Base-by-base conservation (phyloP, 2,329 filamentous ascomycete genomes). In the Botrytis byssoidea region DNA sequence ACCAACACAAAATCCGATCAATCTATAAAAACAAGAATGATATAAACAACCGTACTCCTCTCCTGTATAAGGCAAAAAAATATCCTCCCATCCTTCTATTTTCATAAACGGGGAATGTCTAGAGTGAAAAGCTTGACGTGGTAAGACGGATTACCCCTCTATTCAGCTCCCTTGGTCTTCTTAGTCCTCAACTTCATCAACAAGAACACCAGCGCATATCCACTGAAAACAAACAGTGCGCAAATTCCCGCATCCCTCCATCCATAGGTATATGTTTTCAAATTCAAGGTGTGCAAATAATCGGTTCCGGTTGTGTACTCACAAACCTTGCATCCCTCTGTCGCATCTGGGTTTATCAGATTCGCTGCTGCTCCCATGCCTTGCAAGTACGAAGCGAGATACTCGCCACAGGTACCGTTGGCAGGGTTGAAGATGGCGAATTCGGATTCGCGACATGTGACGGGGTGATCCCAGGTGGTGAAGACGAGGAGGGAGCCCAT, bases 201-300 rank as follows among this genome's bases (percentile, higher is more conserved):
- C 37, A 84, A 60, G 76, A 83, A 85, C 1, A 86, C 85, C 71
- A 84, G 73, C 8, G 77, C 81, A 74, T 86, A 86, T 3, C 82
- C 82, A 2, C 79, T 80, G 67, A 84, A 77, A 65, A 82, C 84
- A 76, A 85, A 85, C 3, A 85, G 75, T 4, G 83, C 84, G 14
- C 83, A 83, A 60, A 86, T 85, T 2, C 79, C 91, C 0, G 88
- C 88, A 80, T 93, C 85, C 67, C 91, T 85, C 91, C 91, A 93
- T 0, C 89, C 90, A 76, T 89, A 89, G 74, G 85, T 88, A 76
- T 91, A 88, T 6, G 88, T 84, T 1, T 84, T 83, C 12, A 93
- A 77, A 78, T 92, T 91, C 20, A 93, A 75, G 0, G 85, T 88
- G 3, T 81, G 77, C 3, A 93, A 80, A 76, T 91, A 93, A 73